Conservation (phyloP, 75 land plant genomes). For the Selaginella tamariscina region DNA sequence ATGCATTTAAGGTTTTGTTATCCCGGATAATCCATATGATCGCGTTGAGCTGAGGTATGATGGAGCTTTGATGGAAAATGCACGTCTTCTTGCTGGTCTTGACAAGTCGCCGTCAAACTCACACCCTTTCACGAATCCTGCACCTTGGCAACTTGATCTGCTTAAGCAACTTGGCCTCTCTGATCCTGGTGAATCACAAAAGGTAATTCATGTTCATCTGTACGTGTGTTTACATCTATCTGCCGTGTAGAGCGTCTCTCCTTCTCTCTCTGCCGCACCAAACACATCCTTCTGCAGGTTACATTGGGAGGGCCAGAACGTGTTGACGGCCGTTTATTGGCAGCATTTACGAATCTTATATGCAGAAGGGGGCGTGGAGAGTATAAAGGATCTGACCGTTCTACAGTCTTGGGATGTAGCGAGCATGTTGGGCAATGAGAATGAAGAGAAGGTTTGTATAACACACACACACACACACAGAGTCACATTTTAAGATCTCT, state of each 20-base stretch:
- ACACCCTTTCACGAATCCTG: constrained; percentile 42
- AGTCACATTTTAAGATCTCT: no score
- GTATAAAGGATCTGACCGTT: constrained; percentile 16
- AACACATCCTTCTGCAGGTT: constrained; percentile 62
- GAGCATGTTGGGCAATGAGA: constrained; percentile 42
- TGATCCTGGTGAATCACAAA: constrained; percentile 41
- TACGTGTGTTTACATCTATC: no score
- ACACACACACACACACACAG: no score
- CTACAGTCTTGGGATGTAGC: constrained; percentile 32
- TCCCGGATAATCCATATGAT: constrained; percentile 72
- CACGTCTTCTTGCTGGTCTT: constrained; percentile 58
- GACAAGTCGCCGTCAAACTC: constrained; percentile 22
- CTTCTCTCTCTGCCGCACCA: no score
- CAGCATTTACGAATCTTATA: constrained; percentile 68
- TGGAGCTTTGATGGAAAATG: constrained; percentile 58
- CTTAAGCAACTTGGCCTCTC: constrained; percentile 39
- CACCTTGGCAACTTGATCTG: constrained; percentile 56
- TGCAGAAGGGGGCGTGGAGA: constrained; percentile 19
- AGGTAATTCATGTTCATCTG: no score
- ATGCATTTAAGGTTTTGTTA: no score
- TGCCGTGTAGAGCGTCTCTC: no score
- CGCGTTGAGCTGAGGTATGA: constrained; percentile 72
- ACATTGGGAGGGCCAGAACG: constrained; percentile 64
- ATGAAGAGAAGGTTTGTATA: no score
- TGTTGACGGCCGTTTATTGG: constrained; percentile 78